Evolutionary conservation across 768 basidiomycete genomes (phyloP).

Genomic region (Cubamyces lactineus): DNA sequence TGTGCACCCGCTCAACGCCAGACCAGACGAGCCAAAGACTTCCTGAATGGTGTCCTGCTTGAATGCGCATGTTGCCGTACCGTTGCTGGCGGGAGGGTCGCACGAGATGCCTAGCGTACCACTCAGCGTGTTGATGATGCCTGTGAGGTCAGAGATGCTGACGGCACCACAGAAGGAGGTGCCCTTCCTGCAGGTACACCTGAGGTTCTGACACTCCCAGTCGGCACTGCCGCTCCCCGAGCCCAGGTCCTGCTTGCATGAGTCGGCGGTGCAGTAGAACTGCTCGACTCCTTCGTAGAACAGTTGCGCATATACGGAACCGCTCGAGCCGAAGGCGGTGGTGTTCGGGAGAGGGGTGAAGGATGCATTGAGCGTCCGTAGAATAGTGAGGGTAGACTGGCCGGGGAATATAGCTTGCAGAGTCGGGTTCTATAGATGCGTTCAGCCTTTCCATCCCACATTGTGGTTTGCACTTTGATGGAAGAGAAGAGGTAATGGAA

Average conservation of each 20-base stretch:
- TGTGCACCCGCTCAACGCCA: conserved; percentile 71
- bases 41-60: conserved; percentile 66
- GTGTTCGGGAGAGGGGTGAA: conserved; percentile 69
- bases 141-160: conserved; percentile 51
- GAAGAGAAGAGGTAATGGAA: not conserved
- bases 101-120: conserved; percentile 76
- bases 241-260: conserved; percentile 64
- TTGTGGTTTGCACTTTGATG: not conserved
- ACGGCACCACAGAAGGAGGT: conserved; percentile 77
- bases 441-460: not conserved
- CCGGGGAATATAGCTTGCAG: conserved; percentile 75
- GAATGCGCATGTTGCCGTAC: conserved; percentile 71
- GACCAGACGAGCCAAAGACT: conserved; percentile 75
- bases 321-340: conserved; percentile 58
- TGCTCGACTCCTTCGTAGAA: conserved; percentile 85
- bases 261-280: conserved; percentile 79
- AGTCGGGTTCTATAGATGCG: conserved; percentile 69
- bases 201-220: conserved; percentile 75
- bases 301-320: conserved; percentile 66
- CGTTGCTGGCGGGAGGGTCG: conserved; percentile 47
- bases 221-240: conserved; percentile 45
- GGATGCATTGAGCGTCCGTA: conserved; percentile 70
- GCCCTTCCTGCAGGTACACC: conserved; percentile 71
- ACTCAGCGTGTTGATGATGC: conserved; percentile 62
- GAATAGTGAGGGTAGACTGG: conserved; percentile 74